Evolutionary conservation across 176 grass and related monocot genomes (phyloP), one percentile per base, ranked within the genome.

Genomic region (Carex parvula): DNA sequence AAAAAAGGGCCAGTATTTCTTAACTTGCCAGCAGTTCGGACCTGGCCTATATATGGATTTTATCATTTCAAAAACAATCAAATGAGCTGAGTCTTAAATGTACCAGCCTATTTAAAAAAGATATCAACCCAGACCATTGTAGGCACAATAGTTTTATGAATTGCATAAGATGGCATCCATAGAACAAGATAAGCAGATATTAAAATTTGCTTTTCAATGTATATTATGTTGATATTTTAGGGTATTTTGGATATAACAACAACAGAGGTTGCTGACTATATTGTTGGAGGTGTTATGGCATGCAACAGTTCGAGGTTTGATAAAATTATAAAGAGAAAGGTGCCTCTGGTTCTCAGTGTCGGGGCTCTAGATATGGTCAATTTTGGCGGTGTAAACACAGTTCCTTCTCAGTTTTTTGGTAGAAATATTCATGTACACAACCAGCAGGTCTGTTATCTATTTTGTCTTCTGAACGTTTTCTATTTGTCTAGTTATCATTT

Each of bases 321-420:
- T 86, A 88, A 88, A 64, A 91, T 88, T 69, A 88, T 94, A 79
- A 84, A 94, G 65, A 94, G 85, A 44, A 94, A 85, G 44, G 87
- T 98, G 48, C 95, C 95, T 88, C 72, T 94, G 57, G 87, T 98
- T 90, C 89, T 98, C 48, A 98, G 95, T 85, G 86, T 98, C 22
- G 95, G 95, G 50, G 95, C 95, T 52, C 85, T 98, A 85, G 95
- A 98, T 89, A 98, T 94, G 92, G 95, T 93, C 59, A 98, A 98
- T 84, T 98, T 98, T 83, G 95, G 95, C 61, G 75, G 91, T 76
- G 87, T 79, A 85, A 83, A 93, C 87, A 98, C 91, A 41, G 87
- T 98, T 61, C 95, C 95, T 91, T 83, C 83, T 84, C 73, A 79
- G 73, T 98, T 98, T 83, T 76, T 68, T 6, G 70, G 84, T 26